These are phyloP conservation scores for Phialophora macrospora DNA, from an alignment of 2,329 filamentous ascomycete genomes.

Conservation along the genomic window DNA sequence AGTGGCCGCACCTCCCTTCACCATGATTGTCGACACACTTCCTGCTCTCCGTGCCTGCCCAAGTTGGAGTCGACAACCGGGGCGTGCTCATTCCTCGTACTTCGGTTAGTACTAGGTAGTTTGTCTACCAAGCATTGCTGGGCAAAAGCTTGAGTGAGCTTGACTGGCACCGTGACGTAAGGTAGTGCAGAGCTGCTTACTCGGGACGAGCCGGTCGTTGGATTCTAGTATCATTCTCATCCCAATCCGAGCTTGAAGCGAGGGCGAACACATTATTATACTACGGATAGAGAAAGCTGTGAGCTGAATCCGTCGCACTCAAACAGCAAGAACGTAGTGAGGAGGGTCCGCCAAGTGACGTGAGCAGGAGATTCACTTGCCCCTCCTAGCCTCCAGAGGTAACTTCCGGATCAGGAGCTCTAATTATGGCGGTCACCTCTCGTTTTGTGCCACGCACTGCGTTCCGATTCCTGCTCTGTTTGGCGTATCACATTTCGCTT, in stretches of 20 bases:
- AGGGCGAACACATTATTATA: neutral
- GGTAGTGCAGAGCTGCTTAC: neutral
- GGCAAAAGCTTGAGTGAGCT: slow-evolving; percentile 22
- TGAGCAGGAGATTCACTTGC: neutral
- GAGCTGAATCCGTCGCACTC: neutral
- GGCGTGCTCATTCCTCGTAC: neutral
- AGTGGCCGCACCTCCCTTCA: neutral
- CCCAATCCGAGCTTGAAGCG: neutral
- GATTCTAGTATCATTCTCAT: neutral
- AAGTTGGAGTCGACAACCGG: neutral
- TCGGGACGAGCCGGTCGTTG: slow-evolving; percentile 15
- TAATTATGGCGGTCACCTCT: neutral
- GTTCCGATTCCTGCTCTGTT: neutral
- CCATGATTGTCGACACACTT: neutral
- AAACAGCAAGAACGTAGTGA: neutral
- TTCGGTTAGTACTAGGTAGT: too few species aligned
- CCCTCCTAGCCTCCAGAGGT: neutral
- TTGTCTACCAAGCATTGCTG: slow-evolving; percentile 17
- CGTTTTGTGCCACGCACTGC: slow-evolving; percentile 11
- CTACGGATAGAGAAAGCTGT: neutral
- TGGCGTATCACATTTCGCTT: neutral
- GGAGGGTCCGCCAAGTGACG: neutral
- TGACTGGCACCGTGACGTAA: slow-evolving; percentile 2
- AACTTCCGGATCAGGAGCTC: neutral
- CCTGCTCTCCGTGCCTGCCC: neutral